These are phyloP conservation scores for Cyberlindnera euphorbiae DNA, from an alignment of 805 yeast species.

Conservation along the genomic window DNA sequence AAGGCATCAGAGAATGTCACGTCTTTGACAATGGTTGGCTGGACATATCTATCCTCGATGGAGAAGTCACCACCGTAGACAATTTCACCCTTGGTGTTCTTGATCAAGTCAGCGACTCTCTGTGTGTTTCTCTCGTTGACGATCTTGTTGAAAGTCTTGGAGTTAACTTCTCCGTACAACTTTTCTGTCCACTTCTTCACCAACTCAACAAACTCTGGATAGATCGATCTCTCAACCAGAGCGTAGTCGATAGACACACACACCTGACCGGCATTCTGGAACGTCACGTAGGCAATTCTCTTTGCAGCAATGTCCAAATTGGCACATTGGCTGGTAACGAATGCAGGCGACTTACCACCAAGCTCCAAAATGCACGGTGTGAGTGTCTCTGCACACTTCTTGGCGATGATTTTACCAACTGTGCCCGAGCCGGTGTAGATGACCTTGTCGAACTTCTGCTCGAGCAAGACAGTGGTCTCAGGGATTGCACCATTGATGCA, in stretches of 20 bases:
- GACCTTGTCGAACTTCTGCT: constrained; percentile 70
- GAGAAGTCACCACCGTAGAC: constrained; percentile 33
- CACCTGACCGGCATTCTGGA: constrained; percentile 81
- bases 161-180: constrained; percentile 40
- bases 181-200: constrained; percentile 37
- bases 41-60: constrained; percentile 42
- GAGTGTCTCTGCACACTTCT: constrained; percentile 77
- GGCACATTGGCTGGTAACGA: constrained; percentile 51
- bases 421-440: constrained; percentile 76
- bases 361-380: constrained; percentile 81
- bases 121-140: constrained; percentile 50
- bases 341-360: constrained; percentile 90
- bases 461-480: constrained; percentile 54
- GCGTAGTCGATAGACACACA: constrained; percentile 88
- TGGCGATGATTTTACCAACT: constrained; percentile 75
- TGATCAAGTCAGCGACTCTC: constrained; percentile 40
- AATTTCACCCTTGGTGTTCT: constrained; percentile 43
- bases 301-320: constrained; percentile 44
- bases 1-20: constrained; percentile 62
- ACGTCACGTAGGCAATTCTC: constrained; percentile 75
- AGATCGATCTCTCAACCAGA: constrained; percentile 55
- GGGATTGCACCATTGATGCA: constrained; percentile 71
- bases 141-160: constrained; percentile 46
- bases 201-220: constrained; percentile 41
- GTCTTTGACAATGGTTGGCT: constrained; percentile 70